Conservation (phyloP, 768 basidiomycete species). For the Solioccasus polychromus region DNA sequence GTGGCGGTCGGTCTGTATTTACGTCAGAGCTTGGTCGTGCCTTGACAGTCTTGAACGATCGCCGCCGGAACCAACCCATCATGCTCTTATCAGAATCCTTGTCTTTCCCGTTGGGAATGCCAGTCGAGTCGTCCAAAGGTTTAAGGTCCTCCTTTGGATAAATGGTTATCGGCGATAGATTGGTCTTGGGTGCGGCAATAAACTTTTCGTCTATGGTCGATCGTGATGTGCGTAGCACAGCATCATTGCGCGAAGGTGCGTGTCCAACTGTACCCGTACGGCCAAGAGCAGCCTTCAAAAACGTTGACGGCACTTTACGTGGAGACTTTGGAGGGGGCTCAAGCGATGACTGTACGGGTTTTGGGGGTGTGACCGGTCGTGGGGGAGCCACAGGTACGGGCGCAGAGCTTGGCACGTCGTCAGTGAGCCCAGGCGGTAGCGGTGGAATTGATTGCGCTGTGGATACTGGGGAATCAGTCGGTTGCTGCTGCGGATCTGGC, state of each 20-base stretch:
- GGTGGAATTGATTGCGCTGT: constrained; percentile 24
- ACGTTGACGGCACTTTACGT: constrained; percentile 19
- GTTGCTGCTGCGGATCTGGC: constrained; percentile 12
- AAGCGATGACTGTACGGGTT: constrained; percentile 14
- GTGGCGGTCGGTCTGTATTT: constrained; percentile 10
- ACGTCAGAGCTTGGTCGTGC: constrained; percentile 23
- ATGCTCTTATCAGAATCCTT: constrained; percentile 43
- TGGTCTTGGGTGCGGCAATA: constrained; percentile 5
- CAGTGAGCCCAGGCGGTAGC: constrained; percentile 38
- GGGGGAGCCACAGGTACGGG: constrained; percentile 15
- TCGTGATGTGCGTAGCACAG: constrained; percentile 23
- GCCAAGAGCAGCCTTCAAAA: constrained; percentile 15
- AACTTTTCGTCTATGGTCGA: constrained; percentile 25
- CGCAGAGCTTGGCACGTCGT: constrained; percentile 19
- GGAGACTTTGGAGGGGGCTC: constrained; percentile 20
- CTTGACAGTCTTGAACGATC: constrained; percentile 21
- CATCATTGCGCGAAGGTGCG: constrained; percentile 13
- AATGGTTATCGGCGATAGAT: constrained; percentile 11
- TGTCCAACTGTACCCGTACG: constrained; percentile 15
- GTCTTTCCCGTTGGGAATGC: constrained; percentile 27
- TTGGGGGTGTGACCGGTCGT: constrained; percentile 20
- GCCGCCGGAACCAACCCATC: constrained; percentile 31
- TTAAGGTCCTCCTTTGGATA: constrained; percentile 21
- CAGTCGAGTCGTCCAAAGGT: constrained; percentile 31
- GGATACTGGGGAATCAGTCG: constrained; percentile 26